Evolutionary conservation across 2,329 filamentous ascomycete species (phyloP).

Genomic region (Arthroderma sp.): DNA sequence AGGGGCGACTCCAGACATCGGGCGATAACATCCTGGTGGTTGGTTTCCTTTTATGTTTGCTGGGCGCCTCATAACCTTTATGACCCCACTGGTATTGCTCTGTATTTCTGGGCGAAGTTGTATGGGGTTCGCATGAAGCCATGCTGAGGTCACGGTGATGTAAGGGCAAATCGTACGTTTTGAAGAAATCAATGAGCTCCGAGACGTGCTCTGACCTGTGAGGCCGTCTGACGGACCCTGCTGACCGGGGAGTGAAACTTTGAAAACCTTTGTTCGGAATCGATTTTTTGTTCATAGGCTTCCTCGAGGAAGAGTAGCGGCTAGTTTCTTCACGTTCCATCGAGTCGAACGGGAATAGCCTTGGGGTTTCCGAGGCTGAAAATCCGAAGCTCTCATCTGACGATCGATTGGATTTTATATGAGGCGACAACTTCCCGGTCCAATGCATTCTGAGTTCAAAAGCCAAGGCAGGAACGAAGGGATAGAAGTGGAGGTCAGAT

Average conservation of each 20-base stretch:
- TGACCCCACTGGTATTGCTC: no score
- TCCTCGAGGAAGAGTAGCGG: not conserved
- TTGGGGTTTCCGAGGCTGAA: slow-evolving; percentile 4
- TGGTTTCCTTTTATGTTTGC: not conserved
- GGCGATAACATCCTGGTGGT: slow-evolving; percentile 1
- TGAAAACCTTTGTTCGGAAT: not conserved
- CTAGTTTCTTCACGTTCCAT: not conserved
- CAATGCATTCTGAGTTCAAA: no score
- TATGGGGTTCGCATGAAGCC: no score
- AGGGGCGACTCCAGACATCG: slow-evolving; percentile 1
- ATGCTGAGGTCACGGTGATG: not conserved
- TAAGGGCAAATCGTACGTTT: slow-evolving; percentile 16
- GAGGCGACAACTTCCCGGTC: no score
- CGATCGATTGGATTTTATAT: not conserved
- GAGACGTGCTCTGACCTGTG: slow-evolving; percentile 21
- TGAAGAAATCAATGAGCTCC: slow-evolving; percentile 26
- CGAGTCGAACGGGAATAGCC: slow-evolving; percentile 1
- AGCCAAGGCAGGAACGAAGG: no score
- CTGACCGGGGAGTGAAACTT: slow-evolving; percentile 16
- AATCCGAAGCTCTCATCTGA: slow-evolving; percentile 4
- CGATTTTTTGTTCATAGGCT: not conserved
- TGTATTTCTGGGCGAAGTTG: no score
- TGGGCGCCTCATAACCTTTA: no score
- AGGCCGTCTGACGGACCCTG: slow-evolving; percentile 19
- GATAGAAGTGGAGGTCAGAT: no score